These are phyloP conservation scores for Spathaspora passalidarum DNA, from an alignment of 805 yeast species.

Conservation along the genomic window DNA sequence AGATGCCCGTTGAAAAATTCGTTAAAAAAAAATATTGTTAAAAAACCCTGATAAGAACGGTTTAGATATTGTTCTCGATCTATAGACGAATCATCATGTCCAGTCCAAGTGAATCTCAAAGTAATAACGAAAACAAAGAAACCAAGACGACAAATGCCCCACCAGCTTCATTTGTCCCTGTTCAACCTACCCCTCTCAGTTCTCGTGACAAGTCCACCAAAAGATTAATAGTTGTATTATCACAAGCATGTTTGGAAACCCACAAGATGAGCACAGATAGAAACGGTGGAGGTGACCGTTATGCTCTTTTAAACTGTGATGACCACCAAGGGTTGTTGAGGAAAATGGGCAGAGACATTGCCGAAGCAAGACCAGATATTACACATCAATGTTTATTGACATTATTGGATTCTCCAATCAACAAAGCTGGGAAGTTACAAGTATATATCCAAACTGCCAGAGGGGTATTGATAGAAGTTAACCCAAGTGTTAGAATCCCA, in stretches of 20 bases:
- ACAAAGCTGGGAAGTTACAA: constrained; percentile 95
- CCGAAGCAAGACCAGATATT: constrained; percentile 98
- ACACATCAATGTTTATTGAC: constrained; percentile 97
- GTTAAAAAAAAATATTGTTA: neutral
- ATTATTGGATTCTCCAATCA: constrained; percentile 92
- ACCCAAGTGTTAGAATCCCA: constrained; percentile 95
- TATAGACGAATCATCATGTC: neutral
- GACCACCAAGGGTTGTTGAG: constrained; percentile 95
- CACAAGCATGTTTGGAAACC: constrained; percentile 95
- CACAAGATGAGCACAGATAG: constrained; percentile 77
- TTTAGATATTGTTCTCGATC: neutral
- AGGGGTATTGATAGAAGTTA: constrained; percentile 92
- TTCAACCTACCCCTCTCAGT: constrained; percentile 74
- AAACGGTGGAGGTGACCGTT: constrained; percentile 69
- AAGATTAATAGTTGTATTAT: constrained; percentile 88
- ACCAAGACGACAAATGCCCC: constrained; percentile 13
- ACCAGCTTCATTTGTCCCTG: constrained; percentile 78
- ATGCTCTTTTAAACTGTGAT: constrained; percentile 92
- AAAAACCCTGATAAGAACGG: neutral
- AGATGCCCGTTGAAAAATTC: neutral
- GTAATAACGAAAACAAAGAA: neutral
- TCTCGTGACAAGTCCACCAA: constrained; percentile 85
- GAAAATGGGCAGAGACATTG: constrained; percentile 95
- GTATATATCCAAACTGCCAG: constrained; percentile 95
- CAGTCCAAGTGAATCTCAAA: neutral